These are phyloP conservation scores for Solanum virginianum DNA, from an alignment of 257 asterid genomes.

Conservation along the genomic window DNA sequence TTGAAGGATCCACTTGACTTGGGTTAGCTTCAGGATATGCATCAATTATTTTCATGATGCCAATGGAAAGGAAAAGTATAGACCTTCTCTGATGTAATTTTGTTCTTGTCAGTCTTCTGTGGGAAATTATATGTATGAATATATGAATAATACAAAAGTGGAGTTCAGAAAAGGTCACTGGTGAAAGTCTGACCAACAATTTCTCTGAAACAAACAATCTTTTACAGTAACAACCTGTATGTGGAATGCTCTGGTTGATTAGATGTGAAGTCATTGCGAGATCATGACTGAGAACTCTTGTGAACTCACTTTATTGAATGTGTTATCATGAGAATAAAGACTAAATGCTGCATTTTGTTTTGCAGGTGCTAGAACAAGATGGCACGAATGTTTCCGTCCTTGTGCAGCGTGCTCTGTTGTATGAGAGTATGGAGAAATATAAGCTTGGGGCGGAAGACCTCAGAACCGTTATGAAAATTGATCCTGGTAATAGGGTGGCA, in stretches of 20 bases:
- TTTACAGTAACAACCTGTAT: neutral
- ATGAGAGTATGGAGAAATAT: conserved; percentile 97
- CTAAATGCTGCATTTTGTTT: conserved; percentile 5
- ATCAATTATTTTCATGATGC: neutral
- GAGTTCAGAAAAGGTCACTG: neutral
- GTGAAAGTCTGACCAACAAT: neutral
- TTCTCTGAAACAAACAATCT: neutral
- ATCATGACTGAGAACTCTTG: neutral
- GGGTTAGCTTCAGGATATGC: neutral
- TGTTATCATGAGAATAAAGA: neutral
- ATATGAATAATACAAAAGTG: neutral
- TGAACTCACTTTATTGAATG: neutral
- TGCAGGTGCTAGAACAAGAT: conserved; percentile 68
- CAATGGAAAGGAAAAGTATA: neutral
- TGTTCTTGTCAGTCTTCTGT: neutral
- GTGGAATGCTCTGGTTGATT: neutral
- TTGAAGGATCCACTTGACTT: neutral
- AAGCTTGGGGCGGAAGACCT: conserved; percentile 97
- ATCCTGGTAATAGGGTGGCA: conserved; percentile 81
- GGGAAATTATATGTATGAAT: neutral
- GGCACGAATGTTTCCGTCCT: conserved; percentile 44
- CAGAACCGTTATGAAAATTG: conserved; percentile 85
- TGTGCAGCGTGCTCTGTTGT: conserved; percentile 91
- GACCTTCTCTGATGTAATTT: neutral
- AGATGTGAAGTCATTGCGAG: neutral